Percentiles rank a stretch among this genome's conserved stretches.
Conservation (phyloP, 306 rosid species). For the Benincasa hispida region DNA sequence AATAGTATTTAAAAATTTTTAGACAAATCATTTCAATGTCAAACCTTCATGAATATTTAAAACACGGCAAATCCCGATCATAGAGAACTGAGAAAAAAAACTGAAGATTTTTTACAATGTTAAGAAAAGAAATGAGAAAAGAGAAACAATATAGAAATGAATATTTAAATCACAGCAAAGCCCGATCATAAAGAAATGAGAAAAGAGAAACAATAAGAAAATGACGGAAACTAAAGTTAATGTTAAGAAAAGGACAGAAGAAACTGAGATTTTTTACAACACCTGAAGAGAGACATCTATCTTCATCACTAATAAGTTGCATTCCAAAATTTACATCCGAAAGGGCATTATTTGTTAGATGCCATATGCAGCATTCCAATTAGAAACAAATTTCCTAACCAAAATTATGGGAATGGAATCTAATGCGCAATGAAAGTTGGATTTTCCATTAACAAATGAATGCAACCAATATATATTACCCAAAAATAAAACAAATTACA, state of each 20-base stretch:
- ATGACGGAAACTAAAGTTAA: not conserved
- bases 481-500: slow-evolving; percentile 23
- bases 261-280: not conserved
- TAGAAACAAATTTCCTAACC: not conserved
- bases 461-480: slow-evolving; percentile 33
- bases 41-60: no score
- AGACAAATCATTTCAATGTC: no score
- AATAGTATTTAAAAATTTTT: no score
- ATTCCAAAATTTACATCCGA: not conserved
- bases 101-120: no score
- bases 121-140: no score
- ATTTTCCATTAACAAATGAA: slow-evolving; percentile 43
- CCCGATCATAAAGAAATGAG: no score
- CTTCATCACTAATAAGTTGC: not conserved
- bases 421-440: not conserved
- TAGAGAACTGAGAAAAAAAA: no score
- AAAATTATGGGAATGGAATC: not conserved
- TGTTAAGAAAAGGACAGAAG: not conserved
- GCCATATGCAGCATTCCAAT: not conserved
- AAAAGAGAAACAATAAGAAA: not conserved
- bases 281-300: not conserved
- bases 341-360: not conserved
- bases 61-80: no score
- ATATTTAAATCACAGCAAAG: no score
- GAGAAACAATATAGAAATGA: no score